Evolutionary conservation across 352 stramenopile species (phyloP).

Genomic region (Pythium coloratum): DNA sequence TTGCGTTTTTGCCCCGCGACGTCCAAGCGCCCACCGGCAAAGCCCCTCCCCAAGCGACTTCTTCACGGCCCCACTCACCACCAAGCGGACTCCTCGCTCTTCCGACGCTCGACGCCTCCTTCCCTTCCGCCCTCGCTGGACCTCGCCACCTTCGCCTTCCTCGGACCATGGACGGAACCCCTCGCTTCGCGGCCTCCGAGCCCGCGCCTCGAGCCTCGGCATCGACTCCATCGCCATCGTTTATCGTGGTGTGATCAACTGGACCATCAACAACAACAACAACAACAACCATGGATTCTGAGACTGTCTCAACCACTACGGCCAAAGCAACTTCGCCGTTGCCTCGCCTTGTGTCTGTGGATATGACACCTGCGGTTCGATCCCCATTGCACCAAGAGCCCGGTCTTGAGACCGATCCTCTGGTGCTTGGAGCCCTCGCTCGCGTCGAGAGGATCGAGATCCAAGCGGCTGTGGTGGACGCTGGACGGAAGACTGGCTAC

Average conservation of each 20-base stretch:
- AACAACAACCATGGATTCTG: conserved; percentile 1
- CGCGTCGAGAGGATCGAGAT: background rate
- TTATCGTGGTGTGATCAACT: background rate
- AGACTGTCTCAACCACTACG: background rate
- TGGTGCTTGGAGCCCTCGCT: background rate
- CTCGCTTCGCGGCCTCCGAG: background rate
- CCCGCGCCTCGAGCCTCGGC: background rate
- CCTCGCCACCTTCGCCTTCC: background rate
- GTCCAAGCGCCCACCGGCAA: too few species aligned
- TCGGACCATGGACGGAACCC: background rate
- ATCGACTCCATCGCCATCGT: background rate
- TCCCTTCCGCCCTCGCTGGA: background rate
- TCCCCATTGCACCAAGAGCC: background rate
- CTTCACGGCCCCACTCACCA: too few species aligned
- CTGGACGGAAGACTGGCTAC: background rate
- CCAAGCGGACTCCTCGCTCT: too few species aligned
- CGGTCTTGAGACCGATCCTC: background rate
- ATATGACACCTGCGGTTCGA: background rate
- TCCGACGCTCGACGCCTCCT: too few species aligned
- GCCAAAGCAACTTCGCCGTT: background rate
- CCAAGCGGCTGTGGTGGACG: background rate
- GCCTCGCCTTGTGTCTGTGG: conserved; percentile 8
- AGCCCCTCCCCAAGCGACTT: too few species aligned
- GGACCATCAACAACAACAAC: conserved; percentile 10
- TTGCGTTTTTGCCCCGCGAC: too few species aligned